Evolutionary conservation across 305 asterid genomes (phyloP), one percentile per base, ranked within the genome.

Genomic region (Withania somnifera): DNA sequence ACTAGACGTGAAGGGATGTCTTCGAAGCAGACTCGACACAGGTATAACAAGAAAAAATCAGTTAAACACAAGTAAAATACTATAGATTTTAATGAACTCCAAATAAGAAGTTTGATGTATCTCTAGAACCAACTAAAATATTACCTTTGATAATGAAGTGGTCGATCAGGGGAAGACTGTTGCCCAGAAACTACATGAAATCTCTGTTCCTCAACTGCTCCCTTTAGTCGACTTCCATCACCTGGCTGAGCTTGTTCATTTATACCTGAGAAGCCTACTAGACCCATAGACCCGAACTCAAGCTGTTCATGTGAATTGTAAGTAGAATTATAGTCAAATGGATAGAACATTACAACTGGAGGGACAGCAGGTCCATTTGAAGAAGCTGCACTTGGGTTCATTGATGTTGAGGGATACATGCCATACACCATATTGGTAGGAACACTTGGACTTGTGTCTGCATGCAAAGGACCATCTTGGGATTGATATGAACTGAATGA

Each of bases 241-340:
- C 89, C 86, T 78, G 85, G 81, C 86, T 88, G 97, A 51, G 90
- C 82, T 75, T 88, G 95, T 78, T 92, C 98, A 79, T 84, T 90
- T 32, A 66, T 34, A 60, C 91, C 93, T 26, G 97, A 85, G 71
- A 91, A 88, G 78, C 92, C 97, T 53, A 85, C 89, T 22, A 92
- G 92, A 81, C 98, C 97, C 11, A 96, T 84, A 50, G 99, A 88
- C 79, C 97, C 98, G 85, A 94, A 97, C 89, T 97, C 99, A 54
- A 92, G 94, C 87, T 89, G 98, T 76, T 97, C 88, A 68, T 86
- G 93, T 84, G 89, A 86, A 77, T 87, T 90, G 84, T 90, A 87
- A 76, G 79, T 19, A 77, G 88, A 85, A 85, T 84, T 88, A 64
- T 90, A 92, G 32, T 93, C 98, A 86, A 81, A 90, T 22, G 99